These are phyloP conservation scores for Eremochloa ophiuroides DNA, from an alignment of 176 grass and related monocot species.

Conservation along the genomic window DNA sequence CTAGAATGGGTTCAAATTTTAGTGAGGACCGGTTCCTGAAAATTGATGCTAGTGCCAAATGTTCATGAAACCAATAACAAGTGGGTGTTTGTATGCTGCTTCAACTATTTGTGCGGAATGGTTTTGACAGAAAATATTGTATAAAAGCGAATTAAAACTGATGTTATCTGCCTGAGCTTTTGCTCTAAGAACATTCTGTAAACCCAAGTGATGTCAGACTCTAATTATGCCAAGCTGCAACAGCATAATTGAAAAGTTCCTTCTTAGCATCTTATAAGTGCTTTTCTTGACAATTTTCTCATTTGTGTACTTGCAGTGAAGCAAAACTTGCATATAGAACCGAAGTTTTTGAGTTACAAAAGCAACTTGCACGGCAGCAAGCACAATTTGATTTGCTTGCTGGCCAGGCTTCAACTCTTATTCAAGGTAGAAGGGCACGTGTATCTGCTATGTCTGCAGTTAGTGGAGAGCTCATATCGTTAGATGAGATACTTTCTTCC, in stretches of 20 bases:
- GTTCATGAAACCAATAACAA: background rate
- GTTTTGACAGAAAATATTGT: background rate
- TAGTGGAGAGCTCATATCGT: constrained; percentile 58
- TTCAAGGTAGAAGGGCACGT: constrained; percentile 85
- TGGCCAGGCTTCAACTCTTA: constrained; percentile 85
- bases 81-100: background rate
- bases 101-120: background rate
- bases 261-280: constrained; percentile 23
- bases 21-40: background rate
- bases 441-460: constrained; percentile 71
- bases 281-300: constrained; percentile 19
- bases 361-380: constrained; percentile 77
- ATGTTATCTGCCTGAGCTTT: background rate
- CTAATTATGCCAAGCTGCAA: constrained; percentile 12
- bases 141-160: background rate
- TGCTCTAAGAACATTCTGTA: background rate
- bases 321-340: constrained; percentile 86
- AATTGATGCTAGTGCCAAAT: background rate
- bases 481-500: constrained; percentile 85
- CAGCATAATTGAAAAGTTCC: constrained; percentile 1
- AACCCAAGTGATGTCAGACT: background rate
- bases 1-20: background rate
- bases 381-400: constrained; percentile 88
- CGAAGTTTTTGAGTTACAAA: constrained; percentile 90
- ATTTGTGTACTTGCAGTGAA: constrained; percentile 52